Evolutionary conservation across 257 asterid genomes (phyloP).

Genomic region (Solanum arcanum): DNA sequence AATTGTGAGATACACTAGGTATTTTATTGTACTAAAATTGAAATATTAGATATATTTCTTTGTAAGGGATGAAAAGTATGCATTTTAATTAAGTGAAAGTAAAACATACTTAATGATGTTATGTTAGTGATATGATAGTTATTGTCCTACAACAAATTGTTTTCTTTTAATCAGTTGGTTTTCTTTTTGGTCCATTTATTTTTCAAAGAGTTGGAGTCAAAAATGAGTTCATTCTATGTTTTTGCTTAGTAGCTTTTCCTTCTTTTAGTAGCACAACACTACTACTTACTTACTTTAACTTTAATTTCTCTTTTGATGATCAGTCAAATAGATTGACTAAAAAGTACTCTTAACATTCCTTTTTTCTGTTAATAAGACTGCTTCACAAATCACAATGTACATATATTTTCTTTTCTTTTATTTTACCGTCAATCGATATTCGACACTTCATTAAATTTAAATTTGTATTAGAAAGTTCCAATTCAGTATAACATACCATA

Average conservation of each 20-base stretch:
- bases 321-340: not conserved
- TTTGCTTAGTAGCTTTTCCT: not conserved
- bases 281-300: not conserved
- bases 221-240: slow-evolving; percentile 57
- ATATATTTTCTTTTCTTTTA: not conserved
- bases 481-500: not conserved
- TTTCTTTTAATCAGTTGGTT: slow-evolving; percentile 25
- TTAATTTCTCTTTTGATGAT: not conserved
- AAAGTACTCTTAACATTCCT: not conserved
- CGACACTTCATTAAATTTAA: not conserved
- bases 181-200: slow-evolving; percentile 11
- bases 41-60: not conserved
- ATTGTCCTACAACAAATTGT: not conserved
- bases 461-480: not conserved
- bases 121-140: slow-evolving; percentile 18
- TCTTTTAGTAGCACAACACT: not conserved
- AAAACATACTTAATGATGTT: not conserved
- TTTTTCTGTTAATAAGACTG: not conserved
- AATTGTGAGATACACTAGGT: not conserved
- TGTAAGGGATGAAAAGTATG: not conserved
- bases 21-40: not conserved
- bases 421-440: accelerated
- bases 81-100: not conserved
- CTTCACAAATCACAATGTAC: not conserved
- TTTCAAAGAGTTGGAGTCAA: slow-evolving; percentile 53